Base-by-base conservation (phyloP, 2,329 filamentous ascomycete genomes). In the Tolypocladium tropicale region DNA sequence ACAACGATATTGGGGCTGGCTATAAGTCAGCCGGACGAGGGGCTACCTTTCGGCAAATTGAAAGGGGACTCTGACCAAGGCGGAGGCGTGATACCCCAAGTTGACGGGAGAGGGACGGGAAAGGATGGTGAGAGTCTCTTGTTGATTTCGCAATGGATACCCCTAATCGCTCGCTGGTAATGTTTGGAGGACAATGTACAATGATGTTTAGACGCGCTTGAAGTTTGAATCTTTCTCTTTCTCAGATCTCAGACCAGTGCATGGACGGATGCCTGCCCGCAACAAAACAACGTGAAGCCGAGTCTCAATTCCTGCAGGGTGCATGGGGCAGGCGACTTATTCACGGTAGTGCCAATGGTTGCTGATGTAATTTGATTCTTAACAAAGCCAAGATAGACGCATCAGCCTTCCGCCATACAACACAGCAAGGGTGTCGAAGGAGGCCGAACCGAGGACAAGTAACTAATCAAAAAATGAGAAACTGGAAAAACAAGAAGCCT, bases 401-500 rank as follows among this genome's bases (percentile, higher is more conserved):
- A 21, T 25, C 28, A 32, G 28, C 46, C 46, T 32, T 21, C 46
- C 46, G 28, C 25, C 46, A 32, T 5, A 25, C 28, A 49, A 32
- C 46, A 23, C 12, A 49, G 46, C 46, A 16, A 32, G 16, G 32
- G 46, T 49, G 32, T 49, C 28, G 28, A 49, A 55, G 56, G 52
- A 55, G 55, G 33, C 54, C 25, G 49, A 53, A 53, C 39, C 54
- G 48, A 50, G 50, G 43, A 53, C 43, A 52, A 53, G 18, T n/a
- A n/a, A 37, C 53, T 23, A 12, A 16, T 25, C 39, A 28, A 36
- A 46, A 37, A 46, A 41, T 23, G 30, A 53, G n/a, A 28, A 37
- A 51, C 32, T 57, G n/a, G n/a, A 59, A 60, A 57, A 59, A 43
- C 23, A 51, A 54, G 61, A 60, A 66, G 64, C 65, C 63, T 63